Base-by-base conservation (phyloP, 805 yeast species). In the Saturnispora sanitii region DNA sequence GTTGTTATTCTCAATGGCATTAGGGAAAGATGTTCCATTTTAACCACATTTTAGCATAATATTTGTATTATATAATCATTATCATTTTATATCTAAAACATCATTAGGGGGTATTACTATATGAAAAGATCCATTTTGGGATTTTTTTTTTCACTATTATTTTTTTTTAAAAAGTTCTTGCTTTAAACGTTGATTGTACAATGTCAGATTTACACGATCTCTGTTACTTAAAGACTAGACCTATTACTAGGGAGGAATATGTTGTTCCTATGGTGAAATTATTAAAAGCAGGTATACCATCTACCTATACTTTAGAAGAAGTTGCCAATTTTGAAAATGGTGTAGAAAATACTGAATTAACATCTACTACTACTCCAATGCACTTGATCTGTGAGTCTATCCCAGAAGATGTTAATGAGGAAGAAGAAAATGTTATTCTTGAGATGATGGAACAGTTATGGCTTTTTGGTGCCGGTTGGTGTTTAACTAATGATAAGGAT, bases 401-500 rank as follows among this genome's bases (percentile, higher is more conserved):
- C 11, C 70, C 71, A 0, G 19, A 28, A 3, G 72, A 74, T 45
- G 44, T 60, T 2, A 52, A 61, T 0, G 43, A 44, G 4, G 67
- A 60, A 0, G 82, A 75, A 41, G 66, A 67, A 41, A 48, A 55
- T 1, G 65, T 74, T 1, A 69, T 79, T 1, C 43, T 62, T 25
- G 57, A 61, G 11, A 68, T 88, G 76, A 76, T 85, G 44, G 73
- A 75, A 22, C 69, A 66, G 17, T 59, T 88, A 44, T 79, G 88
- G 48, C 77, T 83, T 53, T 81, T 77, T 56, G 96, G 96, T 22
- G 95, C 95, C 0, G 94, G 94, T 8, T 88, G 96, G 96, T 79
- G 82, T 58, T 67, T 83, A 50, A 65, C 77, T 2, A 94, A 87
- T 56, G 71, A 67, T 44, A 73, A 79, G 40, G 68, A 75, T 49